Evolutionary conservation across 176 grass and related monocot species (phyloP), one percentile per base, ranked within the genome.

Genomic region (Bromus sterilis): DNA sequence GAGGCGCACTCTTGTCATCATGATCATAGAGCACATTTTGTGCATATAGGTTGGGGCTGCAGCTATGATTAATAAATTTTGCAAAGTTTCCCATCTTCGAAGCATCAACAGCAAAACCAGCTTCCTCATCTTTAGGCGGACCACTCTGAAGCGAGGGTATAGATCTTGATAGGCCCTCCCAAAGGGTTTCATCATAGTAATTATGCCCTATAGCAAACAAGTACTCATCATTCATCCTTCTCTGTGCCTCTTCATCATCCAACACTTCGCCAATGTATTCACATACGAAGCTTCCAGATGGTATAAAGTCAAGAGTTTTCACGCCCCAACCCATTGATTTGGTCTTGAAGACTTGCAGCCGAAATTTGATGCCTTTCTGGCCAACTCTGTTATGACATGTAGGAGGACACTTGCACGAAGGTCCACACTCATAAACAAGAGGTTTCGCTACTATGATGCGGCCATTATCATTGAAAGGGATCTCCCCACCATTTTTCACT

Each of bases 11-110:
- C 78, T 79, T 87, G 56, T 94, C 83, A 11, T 92, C 93, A 83
- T 92, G 93, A 53, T 94, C 93, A 83, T 91, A 94, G 32, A 94
- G 85, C 53, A 89, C 55, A 60, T 94, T 94, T 56, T 94, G 93
- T 16, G 93, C 93, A 87, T 94, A 94, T 42, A 91, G 58, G 26
- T 94, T 94, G 13, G 93, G 93, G 15, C 71, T 85, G 79, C 93
- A 94, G 76, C 78, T 94, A 61, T 94, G 93, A 26, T 94, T 94
- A 59, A 94, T 87, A 78, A 92, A 94, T 72, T 86, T 94, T 61
- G 86, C 86, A 60, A 94, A 88, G 74, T 92, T 94, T 18, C 93
- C 93, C 73, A 80, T 89, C 28, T 76, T 75, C 15, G 89, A 94
- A 32, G 89, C 87, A 92, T 94, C 93, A 62, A 94, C 57, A 75